Base-by-base conservation (phyloP, 1,284 basidiomycete species). In the Cryptococcus sp. region DNA sequence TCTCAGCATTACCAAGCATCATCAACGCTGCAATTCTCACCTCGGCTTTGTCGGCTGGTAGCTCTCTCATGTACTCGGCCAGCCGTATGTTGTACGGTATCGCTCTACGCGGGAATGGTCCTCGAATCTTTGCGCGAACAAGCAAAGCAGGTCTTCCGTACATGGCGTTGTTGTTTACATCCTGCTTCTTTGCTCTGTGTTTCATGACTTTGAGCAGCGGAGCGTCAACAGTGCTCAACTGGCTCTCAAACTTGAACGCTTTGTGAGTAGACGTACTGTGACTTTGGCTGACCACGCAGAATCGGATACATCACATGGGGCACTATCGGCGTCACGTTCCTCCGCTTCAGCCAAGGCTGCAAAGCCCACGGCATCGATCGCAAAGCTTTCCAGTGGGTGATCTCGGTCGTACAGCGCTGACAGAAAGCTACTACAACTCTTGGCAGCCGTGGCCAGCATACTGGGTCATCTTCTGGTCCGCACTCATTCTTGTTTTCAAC, bases 21-120 rank as follows among this genome's bases (percentile, higher is more conserved):
- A 91, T 93, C 78, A 95, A 95, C 74, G 91, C 91, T 5, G 86
- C 84, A 65, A 82, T 95, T 16, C 78, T 94, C 55, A 89, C 87
- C 25, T 89, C 89, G 1, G 92, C 92, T 1, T 89, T 89, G 84
- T 92, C 89, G 6, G 90, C 92, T 5, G 89, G 88, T 2, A 89
- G 86, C 40, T 89, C 87, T 63, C 87, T 93, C 68, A 74, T 94
- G 52, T 95, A 91, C 77, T 87, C 87, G 1, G 86, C 86, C 54
- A 90, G 88, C 19, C 85, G 91, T 51, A 88, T 88, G 1, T 80
- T 93, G 16, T 92, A 93, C 73, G 88, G 89, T 41, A 81, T 96
- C 56, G 86, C 92, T 16, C 74, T 83, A 5, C 81, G 85, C 19
- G 86, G 88, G 0, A 89, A 91, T 67, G 91, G 90, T 0, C 92